Evolutionary conservation across 805 yeast genomes (phyloP), one percentile per base, ranked within the genome.

Genomic region (Maudiozyma serrabonitensis): DNA sequence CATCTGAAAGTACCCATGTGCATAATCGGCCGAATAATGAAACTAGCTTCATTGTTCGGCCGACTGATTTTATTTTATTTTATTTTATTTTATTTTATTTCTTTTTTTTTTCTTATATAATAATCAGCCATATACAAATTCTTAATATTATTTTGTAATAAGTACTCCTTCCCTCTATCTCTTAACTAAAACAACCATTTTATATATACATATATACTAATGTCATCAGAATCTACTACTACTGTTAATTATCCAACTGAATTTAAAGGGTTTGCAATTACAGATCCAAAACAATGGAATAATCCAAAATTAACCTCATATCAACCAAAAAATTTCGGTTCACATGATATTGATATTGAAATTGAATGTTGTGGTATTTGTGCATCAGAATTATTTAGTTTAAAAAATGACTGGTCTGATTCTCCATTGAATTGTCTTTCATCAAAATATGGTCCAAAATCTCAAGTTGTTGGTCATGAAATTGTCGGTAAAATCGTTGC

Each of bases 281-380:
- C 67, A 40, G 71, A 72, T 46, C 66, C 75, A 46, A 67, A 70
- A 37, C 75, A 76, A 54, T 80, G 84, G 83, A 64, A 70, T 59
- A 65, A 75, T 55, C 82, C 82, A 51, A 76, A 73, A 58, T 68
- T 72, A 54, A 72, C 74, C 46, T 63, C 74, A 6, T 79, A 66
- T 61, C 67, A 69, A 54, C 80, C 79, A 54, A 79, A 79, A 64
- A 52, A 57, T n/a, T 69, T 75, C 44, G 72, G 63, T 26, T 62
- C 60, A 6, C 50, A 51, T 23, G 84, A 80, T 55, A 72, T 80
- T 37, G 82, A 78, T 53, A 70, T 80, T 44, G 78, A 78, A 61
- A 74, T 76, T 47, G 79, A 76, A 55, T 75, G 78, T 51, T 79
- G 84, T 63, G 84, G 84, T 56, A 69, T 82, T n/a, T 82, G 88